Base-by-base conservation (phyloP, 768 basidiomycete genomes). In the Russula sp. region DNA sequence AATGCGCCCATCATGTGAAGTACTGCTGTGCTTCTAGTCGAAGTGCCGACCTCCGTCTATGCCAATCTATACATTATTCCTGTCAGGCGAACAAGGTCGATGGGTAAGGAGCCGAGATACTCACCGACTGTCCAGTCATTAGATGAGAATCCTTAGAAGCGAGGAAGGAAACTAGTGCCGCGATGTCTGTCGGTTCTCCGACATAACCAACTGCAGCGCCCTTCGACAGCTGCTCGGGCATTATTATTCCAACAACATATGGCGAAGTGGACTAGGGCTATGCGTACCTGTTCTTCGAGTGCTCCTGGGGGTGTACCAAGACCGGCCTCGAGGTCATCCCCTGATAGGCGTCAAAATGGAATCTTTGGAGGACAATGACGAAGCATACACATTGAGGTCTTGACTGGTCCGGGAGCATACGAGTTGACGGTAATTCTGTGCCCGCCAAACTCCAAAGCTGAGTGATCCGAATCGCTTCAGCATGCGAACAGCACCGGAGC, bases 161-260 rank as follows among this genome's bases (percentile, higher is more conserved):
- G 34, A 75, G 66, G 66, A 72, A 75, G 8, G 73, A 70, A 1
- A 75, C 74, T 5, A 75, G 35, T 9, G 55, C 56, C 1, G 74
- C 72, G 35, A 75, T 61, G 43, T 75, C 68, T 7, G 62, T 47
- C 0, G 72, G 61, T 8, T 57, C 63, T 18, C 69, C 68, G 53
- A 70, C 59, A 22, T 59, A 48, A 6, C 69, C 67, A 14, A 69
- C 61, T 16, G 70, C 66, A 0, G 66, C 60, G 45, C 38, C 10
- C 46, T 68, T 36, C 14, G 63, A 38, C 36, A 65, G 56, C 65
- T 66, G 25, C n/a, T 14, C 22, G 8, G 3, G 18, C 32, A 25
- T 49, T 43, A 41, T 50, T 20, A 55, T 49, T 16, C 9, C 18
- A 39, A 47, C 1, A 10, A 32, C 11, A n/a, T 38, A 7, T 6